Evolutionary conservation across 371 early-diverging fungal species (phyloP), one percentile per base, ranked within the genome.

Genomic region (Dinochytrium kinnereticum): DNA sequence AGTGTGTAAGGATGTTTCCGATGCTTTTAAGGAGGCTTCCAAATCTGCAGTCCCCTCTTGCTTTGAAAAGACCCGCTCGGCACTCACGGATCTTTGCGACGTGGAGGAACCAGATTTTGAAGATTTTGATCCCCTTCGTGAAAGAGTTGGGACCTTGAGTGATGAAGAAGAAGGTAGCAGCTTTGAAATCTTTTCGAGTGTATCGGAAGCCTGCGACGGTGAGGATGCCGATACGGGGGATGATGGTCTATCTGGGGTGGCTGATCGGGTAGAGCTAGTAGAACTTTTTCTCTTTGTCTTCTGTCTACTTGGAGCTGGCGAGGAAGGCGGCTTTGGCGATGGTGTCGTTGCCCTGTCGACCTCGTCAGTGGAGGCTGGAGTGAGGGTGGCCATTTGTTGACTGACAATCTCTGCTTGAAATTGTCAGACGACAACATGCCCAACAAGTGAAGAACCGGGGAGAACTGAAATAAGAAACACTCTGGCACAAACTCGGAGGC

Each of bases 91-190:
- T 53, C 55, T 53, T 53, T 53, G 55, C 13, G 55, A 26, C 5
- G 55, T 53, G 5, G 26, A 13, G 55, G 24, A 7, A 5, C 55
- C 55, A 53, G 55, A 53, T 26, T 24, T 53, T 53, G 55, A 53
- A n/a, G 55, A 13, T 37, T 61, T 61, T 3, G 61, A 61, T 5
- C 34, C 24, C 24, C 34, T 28, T 3, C 61, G 31, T 17, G 61
- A 61, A 15, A 61, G 61, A 5, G 61, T 34, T 34, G 61, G 61
- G 36, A 61, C 36, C 36, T 61, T 61, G 13, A 61, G 36, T 13
- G 61, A 61, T 21, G 61, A 61, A 3, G 61, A 34, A 13, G 61
- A 61, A 34, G 61, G 61, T 10, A 61, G 61, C 30, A 61, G 61
- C 36, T 61, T 61, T 31, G 61, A 33, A 15, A 61, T 61, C 26